Evolutionary conservation across 495 filamentous ascomycete genomes (phyloP), one percentile per base, ranked within the genome.

Genomic region (Xylaria bambusicola): DNA sequence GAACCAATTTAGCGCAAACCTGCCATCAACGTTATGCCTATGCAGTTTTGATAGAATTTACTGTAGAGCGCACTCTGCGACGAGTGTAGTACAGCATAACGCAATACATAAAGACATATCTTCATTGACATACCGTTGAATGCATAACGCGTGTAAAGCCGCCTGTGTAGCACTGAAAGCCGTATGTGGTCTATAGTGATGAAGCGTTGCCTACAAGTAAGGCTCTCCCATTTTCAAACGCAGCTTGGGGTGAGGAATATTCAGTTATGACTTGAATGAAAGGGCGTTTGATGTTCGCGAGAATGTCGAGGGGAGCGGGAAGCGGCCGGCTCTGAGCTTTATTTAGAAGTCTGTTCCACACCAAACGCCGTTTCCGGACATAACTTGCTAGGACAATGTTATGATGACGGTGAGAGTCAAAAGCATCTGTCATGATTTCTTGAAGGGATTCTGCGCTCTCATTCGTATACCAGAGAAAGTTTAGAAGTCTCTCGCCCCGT

Each of bases 401-500:
- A 15, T 49, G 63, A 44, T 69, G 66, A 20, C 18, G 48, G 44
- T 61, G 58, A 24, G 59, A 60, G 48, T 61, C 51, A 26, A 58
- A 23, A 27, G 60, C 63, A 45, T 62, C 68, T 33, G 62, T 47
- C 21, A 61, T 38, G 1, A 55, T 52, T 2, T 42, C 21, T 9
- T 74, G 75, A 9, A 62, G 55, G 0, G 73, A 72, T 18, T 62
- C 61, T 45, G 65, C 63, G 8, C 67, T 61, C 52, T 72, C 77
- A 48, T 80, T 80, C 50, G 61, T 67, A 52, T 82, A 82, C 73
- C 73, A 82, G 75, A 56, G 21, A 24, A 47, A 47, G 23, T 81
- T 82, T 26, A 79, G 64, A 2, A 75, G 67, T 6, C 76, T 66
- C 9, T 73, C 38, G 15, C 73, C 77, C n/a, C n/a, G n/a, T n/a